Evolutionary conservation across 805 yeast species (phyloP), one percentile per base, ranked within the genome.

Genomic region (Diddensiella caesifluorescens): DNA sequence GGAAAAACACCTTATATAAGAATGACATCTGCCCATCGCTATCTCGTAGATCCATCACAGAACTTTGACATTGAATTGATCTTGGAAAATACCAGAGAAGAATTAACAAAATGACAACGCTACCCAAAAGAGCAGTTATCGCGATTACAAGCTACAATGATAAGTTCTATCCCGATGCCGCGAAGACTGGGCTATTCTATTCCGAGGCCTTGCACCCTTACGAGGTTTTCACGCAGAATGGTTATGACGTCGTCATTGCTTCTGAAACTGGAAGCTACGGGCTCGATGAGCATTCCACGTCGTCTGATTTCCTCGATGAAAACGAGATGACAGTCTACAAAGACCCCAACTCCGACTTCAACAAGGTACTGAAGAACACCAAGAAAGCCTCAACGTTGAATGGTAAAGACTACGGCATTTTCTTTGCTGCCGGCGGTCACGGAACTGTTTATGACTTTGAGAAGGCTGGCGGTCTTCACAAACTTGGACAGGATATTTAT

Each of bases 351-450:
- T 64, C 74, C 7, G 69, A 59, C 2, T 69, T 72, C 57, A 62
- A 61, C 51, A 48, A 59, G 33, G 67, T 61, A 13, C 48, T 77
- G 22, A 54, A 59, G 22, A 52, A 59, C 12, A 55, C 73, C 52
- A 72, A 73, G 61, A 69, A 67, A 46, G 71, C 80, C 5, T 50
- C 68, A 12, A 79, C 73, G 21, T 59, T 77, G 36, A 57, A 73
- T 40, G 58, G 79, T 9, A 55, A 57, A 12, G 76, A 75, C 28
- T 80, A 68, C 58, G 68, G 67, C 34, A 67, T 77, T 46, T 70
- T 79, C 56, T 78, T 65, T 51, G 83, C 80, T 30, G 71, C 82
- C 37, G 86, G 77, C 38, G 86, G 87, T 28, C 86, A 80, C 53
- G 86, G 75, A 22, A 65, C 80, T 22, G 49, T 71, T 30, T 75